These are phyloP conservation scores for Lachnellula occidentalis DNA, from an alignment of 2,329 filamentous ascomycete genomes.

Conservation along the genomic window DNA sequence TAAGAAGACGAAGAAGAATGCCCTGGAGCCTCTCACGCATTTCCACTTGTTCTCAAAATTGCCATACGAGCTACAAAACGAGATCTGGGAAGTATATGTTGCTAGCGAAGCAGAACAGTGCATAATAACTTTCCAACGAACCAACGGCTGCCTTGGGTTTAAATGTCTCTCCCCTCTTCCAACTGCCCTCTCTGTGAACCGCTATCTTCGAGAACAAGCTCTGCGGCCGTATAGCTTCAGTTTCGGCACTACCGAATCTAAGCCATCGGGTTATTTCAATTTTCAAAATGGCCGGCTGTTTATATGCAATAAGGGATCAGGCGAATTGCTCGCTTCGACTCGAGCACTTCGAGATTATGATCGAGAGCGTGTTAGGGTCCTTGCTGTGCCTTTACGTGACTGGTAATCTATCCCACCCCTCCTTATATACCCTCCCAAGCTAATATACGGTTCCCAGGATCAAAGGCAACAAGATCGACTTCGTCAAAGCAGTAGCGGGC, in stretches of 20 bases:
- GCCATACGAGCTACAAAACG: constrained; percentile 1
- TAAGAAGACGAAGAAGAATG: neutral
- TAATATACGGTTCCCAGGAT: neutral
- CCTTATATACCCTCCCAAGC: neutral
- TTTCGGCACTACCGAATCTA: neutral
- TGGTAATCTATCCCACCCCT: neutral
- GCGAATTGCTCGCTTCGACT: constrained; percentile 1
- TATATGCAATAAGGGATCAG: constrained; percentile 2
- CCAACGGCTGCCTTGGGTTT: neutral
- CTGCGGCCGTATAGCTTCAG: neutral
- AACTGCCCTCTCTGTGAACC: neutral
- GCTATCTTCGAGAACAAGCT: neutral
- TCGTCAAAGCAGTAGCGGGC: neutral
- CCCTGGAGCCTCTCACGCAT: neutral
- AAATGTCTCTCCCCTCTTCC: neutral
- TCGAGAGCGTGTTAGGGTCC: neutral
- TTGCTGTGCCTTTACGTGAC: neutral
- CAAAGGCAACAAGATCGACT: neutral
- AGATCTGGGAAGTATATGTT: constrained; percentile 7
- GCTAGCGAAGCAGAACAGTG: neutral
- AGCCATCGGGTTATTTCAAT: constrained; percentile 4
- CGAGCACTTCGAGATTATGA: neutral
- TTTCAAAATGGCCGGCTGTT: constrained; percentile 12
- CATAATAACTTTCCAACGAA: neutral
- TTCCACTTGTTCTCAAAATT: neutral